Base-by-base conservation (phyloP, 352 stramenopile genomes). In the Thalassiosira exigua region DNA sequence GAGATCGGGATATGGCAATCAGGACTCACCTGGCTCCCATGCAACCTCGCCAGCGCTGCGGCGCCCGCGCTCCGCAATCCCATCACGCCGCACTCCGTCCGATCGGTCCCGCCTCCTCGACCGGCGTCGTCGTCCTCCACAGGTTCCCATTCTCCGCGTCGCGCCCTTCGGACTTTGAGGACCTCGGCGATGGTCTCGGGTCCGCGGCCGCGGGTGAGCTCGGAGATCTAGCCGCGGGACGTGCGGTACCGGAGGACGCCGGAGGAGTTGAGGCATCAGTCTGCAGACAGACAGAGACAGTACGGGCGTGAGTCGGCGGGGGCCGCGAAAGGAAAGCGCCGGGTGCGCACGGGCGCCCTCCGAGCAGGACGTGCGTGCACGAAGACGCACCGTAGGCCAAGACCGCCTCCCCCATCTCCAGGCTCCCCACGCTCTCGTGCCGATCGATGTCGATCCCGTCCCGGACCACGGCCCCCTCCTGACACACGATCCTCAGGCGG, bases 171-270 rank as follows among this genome's bases (percentile, higher is more conserved):
- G 7, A 94, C 77, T 41, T 82, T 59, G 26, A 94, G 58, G 19
- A 95, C 76, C 83, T 96, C 90, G 21, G 89, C 82, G 69, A 95
- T 95, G 21, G 90, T 91, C 56, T 95, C 90, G 22, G 90, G 83
- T 2, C 85, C 87, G 69, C 91, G 87, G 27, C 91, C 90, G 21
- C 92, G 81, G 7, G 92, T 93, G 54, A 91, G 77, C 73, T 96
- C 92, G 19, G 87, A 94, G 12, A 96, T 71, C 91, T 90, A 96
- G 0, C 91, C 91, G 22, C 87, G 71, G 1, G 27, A 58, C 2
- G 89, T 95, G n/a, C 80, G 78, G 61, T 95, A 96, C 14, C 92
- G 73, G 17, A 95, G 65, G 19, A 95, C 85, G 29, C 92, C 92
- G 26, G 79, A 92, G 0, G 85, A 86, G 72, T 94, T 96, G 29